These are phyloP conservation scores for Tulasnella sp. DNA, from an alignment of 768 basidiomycete genomes.

Conservation along the genomic window DNA sequence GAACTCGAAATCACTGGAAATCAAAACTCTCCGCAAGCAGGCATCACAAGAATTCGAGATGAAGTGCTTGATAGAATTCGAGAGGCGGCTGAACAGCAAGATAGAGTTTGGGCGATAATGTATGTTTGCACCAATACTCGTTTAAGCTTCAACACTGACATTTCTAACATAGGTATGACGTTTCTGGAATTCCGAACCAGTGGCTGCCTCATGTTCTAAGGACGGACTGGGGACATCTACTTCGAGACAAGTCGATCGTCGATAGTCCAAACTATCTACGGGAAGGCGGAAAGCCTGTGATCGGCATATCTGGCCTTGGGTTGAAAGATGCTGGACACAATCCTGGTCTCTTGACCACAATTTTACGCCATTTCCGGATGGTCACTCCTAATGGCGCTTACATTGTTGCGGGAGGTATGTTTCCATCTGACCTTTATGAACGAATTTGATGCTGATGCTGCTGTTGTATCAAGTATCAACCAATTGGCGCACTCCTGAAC, in stretches of 20 bases:
- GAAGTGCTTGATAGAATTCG: constrained; percentile 58
- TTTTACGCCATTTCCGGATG: constrained; percentile 46
- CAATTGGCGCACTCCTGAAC: constrained; percentile 58
- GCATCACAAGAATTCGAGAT: constrained; percentile 50
- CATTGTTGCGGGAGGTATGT: constrained; percentile 26
- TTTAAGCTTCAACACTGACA: not conserved
- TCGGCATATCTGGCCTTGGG: constrained; percentile 61
- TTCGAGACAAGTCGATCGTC: constrained; percentile 45
- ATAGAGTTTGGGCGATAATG: constrained; percentile 77
- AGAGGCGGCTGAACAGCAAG: constrained; percentile 68
- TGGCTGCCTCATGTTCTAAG: constrained; percentile 54
- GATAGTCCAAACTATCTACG: constrained; percentile 61
- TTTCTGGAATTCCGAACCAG: constrained; percentile 60
- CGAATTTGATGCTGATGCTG: not conserved
- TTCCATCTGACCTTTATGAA: not conserved
- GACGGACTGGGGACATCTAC: constrained; percentile 61
- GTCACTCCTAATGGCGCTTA: constrained; percentile 61
- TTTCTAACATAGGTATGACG: constrained; percentile 52
- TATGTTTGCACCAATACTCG: constrained; percentile 26
- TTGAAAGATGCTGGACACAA: constrained; percentile 49
- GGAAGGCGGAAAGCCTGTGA: constrained; percentile 55
- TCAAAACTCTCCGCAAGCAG: constrained; percentile 33
- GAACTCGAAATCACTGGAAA: constrained; percentile 44
- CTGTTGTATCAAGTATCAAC: constrained; percentile 20
- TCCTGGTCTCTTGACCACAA: constrained; percentile 42